Base-by-base conservation (phyloP, 768 basidiomycete genomes). In the Mrakia gelida region DNA sequence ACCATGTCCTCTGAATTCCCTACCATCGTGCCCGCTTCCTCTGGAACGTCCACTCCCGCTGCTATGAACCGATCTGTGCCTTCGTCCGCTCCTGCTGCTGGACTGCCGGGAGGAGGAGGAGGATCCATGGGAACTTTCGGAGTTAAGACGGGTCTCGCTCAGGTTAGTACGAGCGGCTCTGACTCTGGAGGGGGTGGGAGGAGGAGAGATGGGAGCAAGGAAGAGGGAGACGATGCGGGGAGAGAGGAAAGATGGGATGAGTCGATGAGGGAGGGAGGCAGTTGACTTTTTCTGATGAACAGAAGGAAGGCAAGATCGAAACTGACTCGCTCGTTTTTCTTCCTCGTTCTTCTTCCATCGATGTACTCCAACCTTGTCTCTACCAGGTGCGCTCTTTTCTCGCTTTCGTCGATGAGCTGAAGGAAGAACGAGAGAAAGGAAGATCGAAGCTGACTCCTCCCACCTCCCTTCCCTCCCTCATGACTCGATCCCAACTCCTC, bases 91-190 rank as follows among this genome's bases (percentile, higher is more conserved):
- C 67, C 34, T 52, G n/a, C 68, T 54, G 13, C 43, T 41, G 65
- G 59, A 10, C 59, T 59, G 4, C 59, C 59, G 5, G 70, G 70
- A 54, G 68, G 63, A n/a, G 75, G 18, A 21, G 75, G 75, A 30
- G 75, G 54, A 28, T 77, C 77, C 10, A 80, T 79, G n/a, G 84
- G 84, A 3, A 84, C 83, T 30, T 84, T 83, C 74, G 82, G 83
- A 52, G 94, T 95, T 82, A 95, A 95, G 85, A 92, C 92, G 32
- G 95, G 94, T 78, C 87, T 98, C 67, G 94, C 95, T 5, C 94
- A 97, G 88, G 97, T 98, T 13, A 26, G 77, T 73, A 38, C 8
- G 5, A 38, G 41, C 26, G 1, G n/a, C 28, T 38, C 23, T 5
- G 11, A 18, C 21, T 11, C 26, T 16, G 54, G 1, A 2, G 2